Base-by-base conservation (phyloP, 331 rosid genomes). In the Erythrophleum ivorense region DNA sequence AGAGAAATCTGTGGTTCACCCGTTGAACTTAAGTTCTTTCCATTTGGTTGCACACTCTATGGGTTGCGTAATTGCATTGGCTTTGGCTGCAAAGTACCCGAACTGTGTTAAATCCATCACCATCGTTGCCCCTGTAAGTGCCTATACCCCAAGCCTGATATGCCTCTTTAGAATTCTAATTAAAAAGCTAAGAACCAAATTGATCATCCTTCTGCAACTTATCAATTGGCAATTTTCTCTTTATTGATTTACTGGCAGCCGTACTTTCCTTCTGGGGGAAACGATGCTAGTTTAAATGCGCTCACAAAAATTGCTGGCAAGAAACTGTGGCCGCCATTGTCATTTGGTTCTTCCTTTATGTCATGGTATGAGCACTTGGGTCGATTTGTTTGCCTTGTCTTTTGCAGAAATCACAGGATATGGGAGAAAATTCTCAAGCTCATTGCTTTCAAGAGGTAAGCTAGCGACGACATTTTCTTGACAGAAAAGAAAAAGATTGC, bases 21-120 rank as follows among this genome's bases (percentile, higher is more conserved):
- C 90, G n/a, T 84, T 84, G 81, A 75, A 81, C 55, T 82, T 95
- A 85, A 75, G 73, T 69, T 88, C 88, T 53, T 95, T 95, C 82
- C 98, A 95, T 82, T 80, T 95, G 87, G 98, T 92, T 75, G 97
- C 97, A 40, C 98, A 95, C 69, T 94, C 98, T 41, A 95, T 95
- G 97, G 97, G 97, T n/a, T 92, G 98, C 82, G 34, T 89, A 52
- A 82, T 95, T 75, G 97, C 97, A 18, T 71, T 91, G 67, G 95
- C 97, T 58, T 77, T 92, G 81, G 97, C 97, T 84, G 95, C 97
- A 15, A 90, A 92, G 84, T 81, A 86, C 84, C 67, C 89, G 6
- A 71, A 77, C 0, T 71, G 82, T 50, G 90, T 95, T 4, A 91
- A 88, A 76, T 89, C 97, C 55, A 78, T 91, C 84, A 92, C 95